phyloP scores from a whole-genome alignment of 257 asterid species.

The Fraxinus quadrangulata region DNA sequence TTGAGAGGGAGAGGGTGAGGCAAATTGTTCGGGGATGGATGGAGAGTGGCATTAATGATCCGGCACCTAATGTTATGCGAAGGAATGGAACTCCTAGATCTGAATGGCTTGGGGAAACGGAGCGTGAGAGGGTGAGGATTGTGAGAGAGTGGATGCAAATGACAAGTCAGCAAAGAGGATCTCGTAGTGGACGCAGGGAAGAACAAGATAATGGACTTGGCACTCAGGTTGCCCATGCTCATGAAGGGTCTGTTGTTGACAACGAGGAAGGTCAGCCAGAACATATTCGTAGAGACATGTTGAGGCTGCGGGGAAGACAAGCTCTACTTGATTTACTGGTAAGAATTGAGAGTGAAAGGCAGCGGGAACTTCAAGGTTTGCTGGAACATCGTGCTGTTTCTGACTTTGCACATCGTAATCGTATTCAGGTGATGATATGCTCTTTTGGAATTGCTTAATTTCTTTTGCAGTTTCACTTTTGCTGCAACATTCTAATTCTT shows the following conservation, averaged over 20 bases:
- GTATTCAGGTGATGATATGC: slow-evolving; percentile 41
- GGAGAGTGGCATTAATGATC: slow-evolving; percentile 75
- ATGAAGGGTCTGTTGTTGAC: slow-evolving; percentile 47
- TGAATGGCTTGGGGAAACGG: slow-evolving; percentile 90
- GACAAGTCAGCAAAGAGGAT: slow-evolving; percentile 88
- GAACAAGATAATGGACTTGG: slow-evolving; percentile 45
- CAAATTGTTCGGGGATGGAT: slow-evolving; percentile 92
- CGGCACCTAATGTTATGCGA: slow-evolving; percentile 53
- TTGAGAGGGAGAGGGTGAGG: slow-evolving; percentile 91
- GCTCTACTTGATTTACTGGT: slow-evolving; percentile 63
- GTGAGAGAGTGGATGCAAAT: slow-evolving; percentile 92
- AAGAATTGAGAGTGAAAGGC: slow-evolving; percentile 51
- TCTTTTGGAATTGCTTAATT: neutral
- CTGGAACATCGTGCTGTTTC: slow-evolving; percentile 52
- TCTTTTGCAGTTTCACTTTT: neutral
- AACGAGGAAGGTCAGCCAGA: slow-evolving; percentile 72
- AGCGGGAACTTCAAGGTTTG: slow-evolving; percentile 44
- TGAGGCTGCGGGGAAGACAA: slow-evolving; percentile 74
- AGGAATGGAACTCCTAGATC: slow-evolving; percentile 62
- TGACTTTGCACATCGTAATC: slow-evolving; percentile 47
- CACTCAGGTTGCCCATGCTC: slow-evolving; percentile 52
- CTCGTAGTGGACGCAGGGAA: slow-evolving; percentile 64
- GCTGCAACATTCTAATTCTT: neutral
- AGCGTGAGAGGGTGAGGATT: slow-evolving; percentile 88
- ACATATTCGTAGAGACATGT: slow-evolving; percentile 61